phyloP scores from a whole-genome alignment of 2,329 filamentous ascomycete genomes.

The Capronia epimyces region DNA sequence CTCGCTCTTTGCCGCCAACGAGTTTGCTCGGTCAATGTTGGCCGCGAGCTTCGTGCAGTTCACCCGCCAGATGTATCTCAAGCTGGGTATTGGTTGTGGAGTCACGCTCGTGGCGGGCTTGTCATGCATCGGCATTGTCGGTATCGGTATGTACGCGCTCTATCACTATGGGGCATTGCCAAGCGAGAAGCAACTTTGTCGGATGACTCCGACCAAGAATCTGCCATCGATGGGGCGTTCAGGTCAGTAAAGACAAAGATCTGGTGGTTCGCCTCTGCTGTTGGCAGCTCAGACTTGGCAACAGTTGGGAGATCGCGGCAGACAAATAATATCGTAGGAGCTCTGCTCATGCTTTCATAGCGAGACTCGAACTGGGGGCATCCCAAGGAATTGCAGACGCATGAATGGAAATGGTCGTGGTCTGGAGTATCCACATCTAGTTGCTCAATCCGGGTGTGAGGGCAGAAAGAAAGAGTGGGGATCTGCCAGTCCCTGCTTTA shows the following conservation, averaged over 20 bases:
- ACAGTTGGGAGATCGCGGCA: no score
- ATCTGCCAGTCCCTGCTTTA: no score
- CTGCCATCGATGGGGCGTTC: background rate
- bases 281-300: background rate
- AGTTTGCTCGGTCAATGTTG: constrained; percentile 30
- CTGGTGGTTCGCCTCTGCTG: background rate
- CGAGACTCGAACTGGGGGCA: no score
- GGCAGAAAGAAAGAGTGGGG: no score
- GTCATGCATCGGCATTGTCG: constrained; percentile 27
- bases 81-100: constrained; percentile 33
- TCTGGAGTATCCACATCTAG: no score
- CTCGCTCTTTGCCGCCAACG: constrained; percentile 29
- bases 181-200: constrained; percentile 20
- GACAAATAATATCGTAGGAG: no score
- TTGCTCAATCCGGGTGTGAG: no score
- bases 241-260: background rate
- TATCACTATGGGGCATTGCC: constrained; percentile 15
- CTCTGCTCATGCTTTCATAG: no score
- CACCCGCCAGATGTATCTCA: constrained; percentile 33
- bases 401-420: no score
- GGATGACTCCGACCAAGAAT: constrained; percentile 1
- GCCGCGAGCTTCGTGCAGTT: constrained; percentile 36
- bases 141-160: constrained; percentile 19
- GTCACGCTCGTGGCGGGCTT: constrained; percentile 35
- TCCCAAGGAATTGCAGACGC: no score